These are phyloP conservation scores for Trichoderma atroviride DNA, from an alignment of 2,329 filamentous ascomycete species.

Conservation along the genomic window DNA sequence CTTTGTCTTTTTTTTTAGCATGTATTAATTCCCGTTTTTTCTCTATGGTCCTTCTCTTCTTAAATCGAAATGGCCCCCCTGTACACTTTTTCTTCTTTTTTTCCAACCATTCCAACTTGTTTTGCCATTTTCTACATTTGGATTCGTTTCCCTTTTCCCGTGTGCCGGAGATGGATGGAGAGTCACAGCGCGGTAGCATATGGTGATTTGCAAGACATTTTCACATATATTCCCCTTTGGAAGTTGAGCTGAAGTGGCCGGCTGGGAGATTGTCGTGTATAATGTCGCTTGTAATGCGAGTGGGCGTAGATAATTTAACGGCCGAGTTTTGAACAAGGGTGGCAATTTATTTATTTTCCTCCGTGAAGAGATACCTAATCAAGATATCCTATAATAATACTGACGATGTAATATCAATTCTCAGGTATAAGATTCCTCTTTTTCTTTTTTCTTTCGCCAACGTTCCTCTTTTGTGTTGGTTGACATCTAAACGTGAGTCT, in stretches of 20 bases:
- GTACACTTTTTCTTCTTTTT: slow-evolving; percentile 9
- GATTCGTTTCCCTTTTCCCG: neutral
- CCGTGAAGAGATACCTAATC: neutral
- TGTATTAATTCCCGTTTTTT: slow-evolving; percentile 54
- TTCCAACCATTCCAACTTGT: neutral
- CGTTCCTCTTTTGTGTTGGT: neutral
- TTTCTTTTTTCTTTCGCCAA: neutral
- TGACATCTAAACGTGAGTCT: neutral
- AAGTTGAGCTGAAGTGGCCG: neutral
- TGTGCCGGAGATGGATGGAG: neutral
- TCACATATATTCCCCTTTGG: neutral
- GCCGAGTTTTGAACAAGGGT: neutral
- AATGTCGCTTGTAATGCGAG: neutral
- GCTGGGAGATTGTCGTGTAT: slow-evolving; percentile 1
- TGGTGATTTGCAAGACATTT: neutral
- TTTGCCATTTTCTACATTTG: neutral
- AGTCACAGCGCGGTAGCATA: neutral
- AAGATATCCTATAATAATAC: neutral
- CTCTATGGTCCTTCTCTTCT: slow-evolving; percentile 33
- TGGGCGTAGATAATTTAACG: slow-evolving; percentile 11
- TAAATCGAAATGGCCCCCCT: slow-evolving; percentile 22
- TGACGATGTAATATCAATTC: neutral
- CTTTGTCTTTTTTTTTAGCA: slow-evolving; percentile 41
- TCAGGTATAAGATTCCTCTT: neutral
- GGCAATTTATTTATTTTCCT: neutral